These are phyloP conservation scores for Microsporum canis DNA, from an alignment of 2,329 filamentous ascomycete species.

Conservation along the genomic window DNA sequence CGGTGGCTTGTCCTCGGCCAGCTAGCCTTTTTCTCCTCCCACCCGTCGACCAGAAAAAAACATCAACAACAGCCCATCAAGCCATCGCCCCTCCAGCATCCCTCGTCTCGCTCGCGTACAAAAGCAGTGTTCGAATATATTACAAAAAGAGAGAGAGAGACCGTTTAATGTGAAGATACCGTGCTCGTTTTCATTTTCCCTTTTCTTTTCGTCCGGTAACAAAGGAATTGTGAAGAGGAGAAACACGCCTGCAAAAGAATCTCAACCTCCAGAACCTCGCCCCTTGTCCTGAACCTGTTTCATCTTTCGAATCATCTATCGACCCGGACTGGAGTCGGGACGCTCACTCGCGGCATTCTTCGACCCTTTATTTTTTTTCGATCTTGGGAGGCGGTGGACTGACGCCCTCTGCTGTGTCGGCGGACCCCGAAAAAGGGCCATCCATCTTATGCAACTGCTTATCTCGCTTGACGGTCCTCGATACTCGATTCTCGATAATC, in stretches of 20 bases:
- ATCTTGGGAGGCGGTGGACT: not conserved
- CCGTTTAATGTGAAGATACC: conserved; percentile 7
- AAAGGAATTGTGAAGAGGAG: not conserved
- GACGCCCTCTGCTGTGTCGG: not conserved
- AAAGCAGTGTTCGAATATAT: not conserved
- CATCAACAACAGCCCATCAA: not conserved
- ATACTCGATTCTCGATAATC: not conserved
- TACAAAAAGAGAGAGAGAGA: not conserved
- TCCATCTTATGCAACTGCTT: not conserved
- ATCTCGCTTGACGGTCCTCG: not conserved
- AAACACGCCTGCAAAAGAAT: not conserved
- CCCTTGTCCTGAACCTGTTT: not conserved
- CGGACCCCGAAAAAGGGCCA: not conserved
- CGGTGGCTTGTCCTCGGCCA: not conserved
- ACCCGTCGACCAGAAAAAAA: not conserved
- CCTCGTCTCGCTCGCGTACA: not conserved
- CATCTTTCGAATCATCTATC: not conserved
- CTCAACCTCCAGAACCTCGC: not conserved
- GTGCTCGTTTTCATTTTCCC: not conserved
- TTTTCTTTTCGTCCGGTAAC: not conserved
- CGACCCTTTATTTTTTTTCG: not conserved
- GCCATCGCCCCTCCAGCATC: not conserved
- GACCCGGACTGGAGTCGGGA: not conserved
- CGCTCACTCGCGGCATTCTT: not conserved
- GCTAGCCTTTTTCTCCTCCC: not conserved